Base-by-base conservation (phyloP, 2,329 filamentous ascomycete genomes). In the Aspergillus neotritici region DNA sequence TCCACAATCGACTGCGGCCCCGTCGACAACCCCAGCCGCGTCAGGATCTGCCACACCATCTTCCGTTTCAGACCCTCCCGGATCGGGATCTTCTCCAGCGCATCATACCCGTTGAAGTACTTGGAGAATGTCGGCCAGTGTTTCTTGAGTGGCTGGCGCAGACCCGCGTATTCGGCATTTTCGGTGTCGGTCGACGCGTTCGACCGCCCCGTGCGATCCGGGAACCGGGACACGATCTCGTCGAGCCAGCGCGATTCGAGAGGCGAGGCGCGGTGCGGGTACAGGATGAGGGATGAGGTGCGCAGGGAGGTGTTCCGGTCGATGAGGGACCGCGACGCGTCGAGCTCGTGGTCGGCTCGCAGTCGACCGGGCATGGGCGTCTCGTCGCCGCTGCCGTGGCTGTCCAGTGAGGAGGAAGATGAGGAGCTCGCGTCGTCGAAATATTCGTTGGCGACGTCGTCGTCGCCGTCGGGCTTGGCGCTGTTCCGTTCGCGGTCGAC, bases 41-140 rank as follows among this genome's bases (percentile, higher is more conserved):
- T 68, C 28, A 80, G 64, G 45, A 79, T 55, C 50, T 69, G 66
- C 67, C 71, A 72, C 3, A 80, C 75, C 33, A 70, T 63, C 68
- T 91, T 94, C 44, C 88, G 76, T 71, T 93, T 94, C 70, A 94
- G 77, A 5, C 86, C 86, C 67, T 96, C 88, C 44, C 84, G 78
- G n/a, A 93, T 71, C 1, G 86, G 80, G 52, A 98, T 85, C 55
- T 90, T 83, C 69, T 98, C 93, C 47, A 97, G 73, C 2, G 90
- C 82, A 59, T 85, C 83, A 44, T 77, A 78, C 1, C 93, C 93
- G 63, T 97, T 90, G 55, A 97, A 87, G 65, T 96, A 93, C 64
- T 86, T 87, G 56, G 83, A 77, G 55, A 95, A 81, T 34, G 77
- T 72, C 2, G 80, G 78, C 85, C 89, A 94, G 37, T 79, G 76